Conservation (phyloP, 139 green algal genomes). For the Chlorella sp. region DNA sequence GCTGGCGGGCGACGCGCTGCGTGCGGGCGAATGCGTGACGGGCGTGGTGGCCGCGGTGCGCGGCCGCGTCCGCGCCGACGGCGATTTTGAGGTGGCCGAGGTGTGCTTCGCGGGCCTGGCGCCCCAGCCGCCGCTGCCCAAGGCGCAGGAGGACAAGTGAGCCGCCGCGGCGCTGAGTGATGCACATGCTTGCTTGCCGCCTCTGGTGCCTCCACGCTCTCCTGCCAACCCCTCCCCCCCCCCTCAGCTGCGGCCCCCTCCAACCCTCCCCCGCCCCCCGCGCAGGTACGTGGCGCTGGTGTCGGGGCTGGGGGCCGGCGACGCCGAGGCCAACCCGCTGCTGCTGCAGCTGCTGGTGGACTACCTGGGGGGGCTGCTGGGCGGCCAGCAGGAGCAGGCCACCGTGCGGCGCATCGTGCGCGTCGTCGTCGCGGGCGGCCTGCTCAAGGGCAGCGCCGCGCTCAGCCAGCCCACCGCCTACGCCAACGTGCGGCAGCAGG, state of each 20-base stretch:
- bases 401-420: constrained; percentile 59
- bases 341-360: constrained; percentile 79
- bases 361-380: constrained; percentile 83
- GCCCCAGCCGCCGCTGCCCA: constrained; percentile 46
- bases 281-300: constrained; percentile 87
- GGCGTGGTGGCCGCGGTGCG: constrained; percentile 84
- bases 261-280: neutral
- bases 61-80: constrained; percentile 63
- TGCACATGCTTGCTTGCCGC: neutral
- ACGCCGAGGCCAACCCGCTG: constrained; percentile 25
- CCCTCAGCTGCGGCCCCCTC: neutral
- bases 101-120: constrained; percentile 38
- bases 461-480: constrained; percentile 61
- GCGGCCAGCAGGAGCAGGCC: constrained; percentile 62
- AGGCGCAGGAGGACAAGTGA: constrained; percentile 9
- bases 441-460: constrained; percentile 40
- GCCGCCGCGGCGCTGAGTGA: neutral
- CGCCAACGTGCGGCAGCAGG: constrained; percentile 58
- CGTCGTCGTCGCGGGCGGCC: constrained; percentile 75
- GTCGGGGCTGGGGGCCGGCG: constrained; percentile 87
- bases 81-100: constrained; percentile 73
- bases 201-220: neutral
- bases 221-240: neutral
- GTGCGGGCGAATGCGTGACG: constrained; percentile 69
- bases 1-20: constrained; percentile 56